Evolutionary conservation across 2,329 filamentous ascomycete genomes (phyloP), one percentile per base, ranked within the genome.

Genomic region (Epichloe sp.): DNA sequence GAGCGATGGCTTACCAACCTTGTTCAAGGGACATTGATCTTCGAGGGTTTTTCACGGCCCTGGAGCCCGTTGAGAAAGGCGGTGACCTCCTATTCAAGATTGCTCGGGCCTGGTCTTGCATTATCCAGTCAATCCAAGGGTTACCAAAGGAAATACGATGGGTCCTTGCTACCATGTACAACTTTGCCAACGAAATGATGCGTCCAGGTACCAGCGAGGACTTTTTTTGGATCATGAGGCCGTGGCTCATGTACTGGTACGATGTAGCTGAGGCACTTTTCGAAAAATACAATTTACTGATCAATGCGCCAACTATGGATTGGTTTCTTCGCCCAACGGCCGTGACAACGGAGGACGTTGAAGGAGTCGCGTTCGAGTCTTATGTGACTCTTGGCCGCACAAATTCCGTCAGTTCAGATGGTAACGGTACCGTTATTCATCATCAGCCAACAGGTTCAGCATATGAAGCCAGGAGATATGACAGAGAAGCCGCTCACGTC

Each of bases 21-120:
- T 68, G 65, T 42, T 57, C 55, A 3, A 47, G 14, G 5, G 6
- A 59, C 12, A 57, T 61, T 2, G 55, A 59, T 21, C 17, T 53
- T 5, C 34, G 53, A 2, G 51, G 53, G 12, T 19, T 64, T 6
- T 62, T 66, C 51, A 31, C 55, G 1, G 35, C 53, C 2, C 51
- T 67, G 10, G 17, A 44, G 1, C 45, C 52, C n/a, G 36, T 60
- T 15, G 60, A 66, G 26, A 21, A 40, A 3, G 37, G 52, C 14
- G 54, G 51, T 11, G 62, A 68, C 45, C 37, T 31, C 11, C 0
- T 62, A 14, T 65, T 66, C 55, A 58, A 54, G 34, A 40, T 52
- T 19, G 64, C 63, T 15, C 59, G 65, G 15, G 45, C 52, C 5
- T 68, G 65, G 65, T 60, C 62, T 5, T 68, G 65, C 48, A 55